Evolutionary conservation across 2,329 filamentous ascomycete genomes (phyloP), one percentile per base, ranked within the genome.

Genomic region (Aspergillus chevalieri): DNA sequence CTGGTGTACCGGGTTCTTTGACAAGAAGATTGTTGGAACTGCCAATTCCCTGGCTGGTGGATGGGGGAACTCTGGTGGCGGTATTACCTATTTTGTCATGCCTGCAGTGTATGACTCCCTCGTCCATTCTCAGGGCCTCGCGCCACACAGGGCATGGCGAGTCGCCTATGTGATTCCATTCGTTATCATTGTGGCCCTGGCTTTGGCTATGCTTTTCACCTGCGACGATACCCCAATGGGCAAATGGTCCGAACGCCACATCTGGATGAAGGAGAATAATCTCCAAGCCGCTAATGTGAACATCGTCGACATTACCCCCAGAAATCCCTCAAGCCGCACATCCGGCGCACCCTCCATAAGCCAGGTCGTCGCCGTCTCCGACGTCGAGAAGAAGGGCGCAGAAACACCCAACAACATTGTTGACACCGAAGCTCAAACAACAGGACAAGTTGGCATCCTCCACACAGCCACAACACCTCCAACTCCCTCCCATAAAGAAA

Each of bases 31-130:
- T 22, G 86, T 95, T 15, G 91, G 91, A 44, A 91, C 88, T 5
- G 88, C 89, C 53, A 96, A 95, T 64, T 86, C 89, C 2, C 71
- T 95, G 15, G 85, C 89, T 1, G 91, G 84, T 39, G 91, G 91
- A 12, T 85, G 87, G 74, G 91, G 90, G 46, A 95, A 95, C 60
- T 81, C 88, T 22, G 90, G 91, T 51, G 91, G 90, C 55, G 91
- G 91, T 49, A 86, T 95, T 57, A 95, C 90, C 2, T 95, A 95
- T 73, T 94, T 95, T 67, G 81, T 92, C 59, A 95, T 95, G 89
- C 90, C 91, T 2, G 88, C 88, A 4, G 84, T 95, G 50, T 93
- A 86, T 69, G 86, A 94, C 68, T 87, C 86, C 0, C 76, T 95
- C 19, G 79, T 87, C 19, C 61, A 70, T 6, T 63, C 77, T 1